Percentiles rank a stretch among this genome's conserved stretches.
Conservation (phyloP, 1,284 basidiomycete genomes). For the Ganoderma lucidum region DNA sequence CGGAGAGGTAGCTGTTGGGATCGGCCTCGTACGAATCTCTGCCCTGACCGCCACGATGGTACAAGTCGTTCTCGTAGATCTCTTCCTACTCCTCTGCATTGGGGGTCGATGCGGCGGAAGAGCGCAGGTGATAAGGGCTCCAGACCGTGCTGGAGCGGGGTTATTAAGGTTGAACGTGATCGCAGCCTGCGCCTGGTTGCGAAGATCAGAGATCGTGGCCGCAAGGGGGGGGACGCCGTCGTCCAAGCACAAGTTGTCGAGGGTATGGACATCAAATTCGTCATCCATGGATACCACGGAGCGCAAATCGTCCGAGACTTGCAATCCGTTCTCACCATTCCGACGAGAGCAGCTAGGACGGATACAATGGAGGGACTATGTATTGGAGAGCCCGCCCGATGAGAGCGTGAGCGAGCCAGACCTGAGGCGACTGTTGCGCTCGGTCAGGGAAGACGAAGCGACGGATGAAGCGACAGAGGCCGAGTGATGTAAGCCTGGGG, state of each 20-base stretch:
- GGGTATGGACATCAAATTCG: constrained; percentile 91
- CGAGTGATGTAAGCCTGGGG: constrained; percentile 82
- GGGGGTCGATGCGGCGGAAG: constrained; percentile 64
- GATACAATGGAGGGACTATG: constrained; percentile 83
- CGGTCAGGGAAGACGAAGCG: constrained; percentile 62
- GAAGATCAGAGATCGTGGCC: constrained; percentile 85
- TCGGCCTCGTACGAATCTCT: constrained; percentile 56
- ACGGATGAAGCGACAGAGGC: constrained; percentile 71
- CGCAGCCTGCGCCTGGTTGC: constrained; percentile 87
- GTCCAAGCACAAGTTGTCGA: constrained; percentile 95
- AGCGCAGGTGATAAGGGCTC: constrained; percentile 76
- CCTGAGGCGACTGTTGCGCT: constrained; percentile 83
- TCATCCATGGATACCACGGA: constrained; percentile 85
- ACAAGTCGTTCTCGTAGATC: constrained; percentile 67
- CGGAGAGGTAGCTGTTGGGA: constrained; percentile 56
- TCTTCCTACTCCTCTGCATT: constrained; percentile 76
- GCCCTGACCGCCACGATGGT: constrained; percentile 49
- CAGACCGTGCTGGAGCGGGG: constrained; percentile 90
- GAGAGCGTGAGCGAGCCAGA: constrained; percentile 86
- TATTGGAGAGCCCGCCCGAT: constrained; percentile 77
- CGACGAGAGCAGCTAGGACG: constrained; percentile 86
- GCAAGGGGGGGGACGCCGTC: constrained; percentile 75
- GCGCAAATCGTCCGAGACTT: constrained; percentile 79
- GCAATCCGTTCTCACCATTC: constrained; percentile 63
- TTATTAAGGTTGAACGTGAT: constrained; percentile 82